These are phyloP conservation scores for Exophiala sideris DNA, from an alignment of 2,329 filamentous ascomycete species.

Conservation along the genomic window DNA sequence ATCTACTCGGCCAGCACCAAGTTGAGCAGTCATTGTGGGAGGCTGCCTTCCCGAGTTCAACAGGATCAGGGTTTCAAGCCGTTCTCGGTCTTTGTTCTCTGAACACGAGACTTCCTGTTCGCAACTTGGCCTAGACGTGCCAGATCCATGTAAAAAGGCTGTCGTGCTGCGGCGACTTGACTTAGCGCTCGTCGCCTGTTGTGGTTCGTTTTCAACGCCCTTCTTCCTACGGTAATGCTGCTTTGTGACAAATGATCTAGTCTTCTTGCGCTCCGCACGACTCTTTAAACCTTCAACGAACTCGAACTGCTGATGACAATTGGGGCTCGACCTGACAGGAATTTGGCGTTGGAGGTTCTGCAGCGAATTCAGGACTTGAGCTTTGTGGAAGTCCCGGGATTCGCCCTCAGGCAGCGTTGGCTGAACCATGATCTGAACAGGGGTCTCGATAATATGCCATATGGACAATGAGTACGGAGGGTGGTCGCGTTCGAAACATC, in stretches of 20 bases:
- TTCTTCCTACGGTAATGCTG: slow-evolving; percentile 16
- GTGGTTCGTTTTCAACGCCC: not conserved
- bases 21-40: not conserved
- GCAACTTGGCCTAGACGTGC: not conserved
- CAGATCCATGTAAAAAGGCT: not conserved
- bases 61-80: not conserved
- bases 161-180: not conserved
- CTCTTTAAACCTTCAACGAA: slow-evolving; percentile 15
- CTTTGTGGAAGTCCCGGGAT: not conserved
- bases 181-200: not conserved
- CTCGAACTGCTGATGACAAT: slow-evolving; percentile 6
- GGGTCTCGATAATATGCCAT: not conserved
- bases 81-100: not conserved
- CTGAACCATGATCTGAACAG: not conserved
- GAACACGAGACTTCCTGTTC: not conserved
- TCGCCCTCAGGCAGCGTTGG: not conserved
- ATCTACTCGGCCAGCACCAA: slow-evolving; percentile 13
- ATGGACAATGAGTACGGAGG: too few species aligned
- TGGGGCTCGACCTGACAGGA: not conserved
- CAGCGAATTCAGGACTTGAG: not conserved
- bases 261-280: slow-evolving; percentile 7
- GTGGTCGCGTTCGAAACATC: too few species aligned
- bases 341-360: not conserved
- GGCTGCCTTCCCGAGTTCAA: not conserved
- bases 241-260: slow-evolving; percentile 13